Percentiles rank a stretch among this genome's conserved stretches.
Evolutionary conservation across 208 protist genomes (phyloP).

Genomic region (Leishmania lainsoni): DNA sequence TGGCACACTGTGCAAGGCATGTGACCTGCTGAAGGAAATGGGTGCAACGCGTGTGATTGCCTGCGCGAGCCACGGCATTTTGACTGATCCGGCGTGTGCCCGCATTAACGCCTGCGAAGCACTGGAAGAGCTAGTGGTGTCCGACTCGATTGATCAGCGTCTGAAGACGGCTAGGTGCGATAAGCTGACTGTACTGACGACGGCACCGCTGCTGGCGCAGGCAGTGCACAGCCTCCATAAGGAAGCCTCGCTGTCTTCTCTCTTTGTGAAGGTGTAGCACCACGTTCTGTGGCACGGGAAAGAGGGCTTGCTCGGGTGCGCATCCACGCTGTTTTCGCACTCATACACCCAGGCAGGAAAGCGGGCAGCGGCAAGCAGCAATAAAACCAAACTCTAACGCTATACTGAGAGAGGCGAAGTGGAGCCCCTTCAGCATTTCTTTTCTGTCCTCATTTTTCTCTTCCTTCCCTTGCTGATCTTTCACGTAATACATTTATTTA

Average conservation of each 20-base stretch:
- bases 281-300: neutral
- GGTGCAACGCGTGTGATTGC: conserved; percentile 93
- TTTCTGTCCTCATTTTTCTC: neutral
- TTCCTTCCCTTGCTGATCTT: neutral
- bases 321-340: neutral
- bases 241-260: conserved; percentile 78
- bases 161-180: conserved; percentile 65
- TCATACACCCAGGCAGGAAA: neutral
- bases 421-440: neutral
- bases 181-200: conserved; percentile 90
- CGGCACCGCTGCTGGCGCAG: conserved; percentile 87
- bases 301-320: neutral
- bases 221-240: conserved; percentile 87
- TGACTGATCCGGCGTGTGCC: conserved; percentile 91
- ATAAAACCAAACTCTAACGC: neutral
- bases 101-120: conserved; percentile 87
- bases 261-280: conserved; percentile 69
- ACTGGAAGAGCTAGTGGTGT: conserved; percentile 93
- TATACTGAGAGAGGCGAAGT: neutral
- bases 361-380: neutral
- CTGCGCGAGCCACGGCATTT: conserved; percentile 94
- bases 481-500: neutral
- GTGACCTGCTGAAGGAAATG: conserved; percentile 87
- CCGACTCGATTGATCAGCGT: conserved; percentile 88
- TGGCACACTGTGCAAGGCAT: conserved; percentile 94